Conservation (phyloP, 305 asterid species). For the Fraxinus albicans region DNA sequence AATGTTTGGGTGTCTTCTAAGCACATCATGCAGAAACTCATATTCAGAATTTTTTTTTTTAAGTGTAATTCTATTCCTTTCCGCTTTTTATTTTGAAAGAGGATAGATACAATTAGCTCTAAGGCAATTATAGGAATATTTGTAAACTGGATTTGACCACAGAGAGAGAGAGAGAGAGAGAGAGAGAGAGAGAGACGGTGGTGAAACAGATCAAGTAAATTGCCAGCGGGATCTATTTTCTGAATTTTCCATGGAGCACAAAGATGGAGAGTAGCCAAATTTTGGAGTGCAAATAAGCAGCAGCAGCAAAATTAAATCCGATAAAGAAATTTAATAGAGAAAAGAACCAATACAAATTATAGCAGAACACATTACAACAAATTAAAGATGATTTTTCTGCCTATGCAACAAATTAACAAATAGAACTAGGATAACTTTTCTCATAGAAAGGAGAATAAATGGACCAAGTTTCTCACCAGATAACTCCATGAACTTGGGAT, state of each 20-base stretch:
- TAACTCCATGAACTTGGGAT: slow-evolving; percentile 77
- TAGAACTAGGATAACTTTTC: slow-evolving; percentile 17
- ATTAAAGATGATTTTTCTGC: slow-evolving; percentile 3
- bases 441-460: slow-evolving; percentile 17
- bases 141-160: neutral
- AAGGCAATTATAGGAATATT: neutral
- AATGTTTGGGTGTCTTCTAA: neutral
- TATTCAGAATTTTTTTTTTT: neutral
- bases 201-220: neutral
- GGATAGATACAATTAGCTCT: neutral
- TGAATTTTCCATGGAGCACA: neutral
- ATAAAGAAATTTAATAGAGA: neutral
- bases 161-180: neutral
- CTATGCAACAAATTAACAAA: slow-evolving; percentile 3
- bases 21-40: neutral
- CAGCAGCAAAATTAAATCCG: slow-evolving; percentile 14
- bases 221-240: neutral
- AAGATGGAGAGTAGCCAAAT: neutral
- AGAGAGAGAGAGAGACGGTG: neutral
- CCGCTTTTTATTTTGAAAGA: neutral
- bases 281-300: neutral
- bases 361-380: neutral
- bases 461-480: slow-evolving; percentile 58
- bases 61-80: neutral
- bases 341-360: slow-evolving; percentile 2